A percentile compares a stretch with the other conserved stretches of the same genome.
Conservation (phyloP, 257 asterid species). For the Solanum chmielewskii region DNA sequence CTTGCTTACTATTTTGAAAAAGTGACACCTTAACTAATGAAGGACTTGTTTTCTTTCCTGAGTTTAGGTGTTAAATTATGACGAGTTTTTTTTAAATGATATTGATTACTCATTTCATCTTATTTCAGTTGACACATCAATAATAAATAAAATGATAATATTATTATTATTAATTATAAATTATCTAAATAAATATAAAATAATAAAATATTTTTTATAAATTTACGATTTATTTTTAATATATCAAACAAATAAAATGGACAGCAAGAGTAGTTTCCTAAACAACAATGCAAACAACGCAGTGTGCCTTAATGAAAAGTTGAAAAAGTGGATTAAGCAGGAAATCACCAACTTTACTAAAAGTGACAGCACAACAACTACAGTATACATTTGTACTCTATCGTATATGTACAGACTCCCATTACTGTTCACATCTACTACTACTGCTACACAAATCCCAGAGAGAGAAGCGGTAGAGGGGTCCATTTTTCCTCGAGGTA, state of each 20-base stretch:
- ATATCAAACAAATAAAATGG: not conserved
- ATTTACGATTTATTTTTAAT: too few species aligned
- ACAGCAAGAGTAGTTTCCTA: not conserved
- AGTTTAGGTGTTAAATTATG: not conserved
- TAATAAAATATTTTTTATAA: too few species aligned
- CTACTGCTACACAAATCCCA: not conserved
- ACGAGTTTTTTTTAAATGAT: not conserved
- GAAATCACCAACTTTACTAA: not conserved
- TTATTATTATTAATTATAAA: too few species aligned
- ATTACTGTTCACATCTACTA: not conserved
- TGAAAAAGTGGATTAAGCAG: not conserved
- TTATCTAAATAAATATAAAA: too few species aligned
- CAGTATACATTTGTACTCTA: not conserved
- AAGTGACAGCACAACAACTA: not conserved
- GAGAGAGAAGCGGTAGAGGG: not conserved
- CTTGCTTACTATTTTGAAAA: not conserved
- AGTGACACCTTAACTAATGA: not conserved
- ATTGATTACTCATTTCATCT: rapidly evolving
- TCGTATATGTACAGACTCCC: not conserved
- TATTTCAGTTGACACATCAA: not conserved
- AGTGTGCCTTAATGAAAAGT: not conserved
- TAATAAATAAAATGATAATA: too few species aligned
- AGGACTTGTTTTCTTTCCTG: not conserved
- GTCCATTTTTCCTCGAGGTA: not conserved
- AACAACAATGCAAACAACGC: not conserved